These are phyloP conservation scores for Morella rubra DNA, from an alignment of 306 rosid species.

Conservation along the genomic window DNA sequence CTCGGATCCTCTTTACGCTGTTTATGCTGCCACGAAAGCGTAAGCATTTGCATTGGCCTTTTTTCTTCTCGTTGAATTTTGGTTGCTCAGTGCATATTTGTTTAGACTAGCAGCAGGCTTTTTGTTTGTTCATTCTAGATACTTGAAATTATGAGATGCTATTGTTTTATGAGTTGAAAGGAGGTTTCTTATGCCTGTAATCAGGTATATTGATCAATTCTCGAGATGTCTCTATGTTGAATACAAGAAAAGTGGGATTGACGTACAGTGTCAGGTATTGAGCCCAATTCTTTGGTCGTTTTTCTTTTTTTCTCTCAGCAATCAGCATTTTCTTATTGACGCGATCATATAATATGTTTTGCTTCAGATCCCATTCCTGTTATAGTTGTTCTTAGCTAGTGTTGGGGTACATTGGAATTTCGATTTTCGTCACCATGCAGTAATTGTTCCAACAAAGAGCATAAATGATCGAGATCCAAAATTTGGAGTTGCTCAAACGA, in stretches of 20 bases:
- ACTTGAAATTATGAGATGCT: not conserved
- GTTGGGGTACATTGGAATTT: not conserved
- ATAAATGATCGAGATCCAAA: not conserved
- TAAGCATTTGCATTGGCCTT: slow-evolving; percentile 32
- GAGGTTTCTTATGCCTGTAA: slow-evolving; percentile 10
- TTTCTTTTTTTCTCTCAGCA: not conserved
- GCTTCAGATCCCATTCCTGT: not conserved
- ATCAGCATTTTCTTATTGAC: not conserved
- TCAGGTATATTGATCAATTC: slow-evolving; percentile 92
- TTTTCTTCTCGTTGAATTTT: not conserved
- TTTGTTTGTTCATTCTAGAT: not conserved
- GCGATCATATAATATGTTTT: not conserved
- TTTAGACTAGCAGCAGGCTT: not conserved
- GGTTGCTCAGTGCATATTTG: not conserved
- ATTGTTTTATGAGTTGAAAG: slow-evolving; percentile 4
- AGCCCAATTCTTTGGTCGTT: slow-evolving; percentile 17
- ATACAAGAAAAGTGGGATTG: slow-evolving; percentile 91
- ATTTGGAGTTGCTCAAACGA: not conserved
- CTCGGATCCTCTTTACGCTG: slow-evolving; percentile 93
- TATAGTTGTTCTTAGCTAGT: not conserved
- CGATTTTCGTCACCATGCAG: not conserved
- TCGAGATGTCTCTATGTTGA: slow-evolving; percentile 90
- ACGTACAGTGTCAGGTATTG: slow-evolving; percentile 98
- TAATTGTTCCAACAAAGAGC: too few relatives aligned
- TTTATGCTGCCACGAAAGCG: slow-evolving; percentile 98